Base-by-base conservation (phyloP, 75 land plant species). In the Cupressus sempervirens region DNA sequence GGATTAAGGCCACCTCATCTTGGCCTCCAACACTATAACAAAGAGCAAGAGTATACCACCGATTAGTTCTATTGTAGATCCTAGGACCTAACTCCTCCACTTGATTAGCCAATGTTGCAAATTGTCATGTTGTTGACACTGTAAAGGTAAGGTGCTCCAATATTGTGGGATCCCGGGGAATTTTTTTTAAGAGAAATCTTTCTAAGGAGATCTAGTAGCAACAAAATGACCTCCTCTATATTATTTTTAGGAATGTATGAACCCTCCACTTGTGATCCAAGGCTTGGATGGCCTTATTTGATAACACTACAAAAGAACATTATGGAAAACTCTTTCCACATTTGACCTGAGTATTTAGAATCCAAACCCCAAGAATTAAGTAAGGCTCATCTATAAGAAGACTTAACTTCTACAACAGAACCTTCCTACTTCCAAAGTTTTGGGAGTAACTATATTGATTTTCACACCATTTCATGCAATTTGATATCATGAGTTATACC, bases 71-170 rank as follows among this genome's bases (percentile, higher is more conserved):
- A 3, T 85, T 86, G 29, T 90, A 56, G 11, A 89, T 84, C 32
- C 95, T 90, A 35, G 99, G 99, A 75, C 91, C 87, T 16, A 97
- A 84, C 48, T 92, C 93, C 83, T 97, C 99, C 46, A 93, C 81
- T 72, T 93, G 94, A 79, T 85, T 87, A 16, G 99, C 94, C n/a
- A 97, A 83, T 10, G 89, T 72, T 30, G n/a, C 84, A 58, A 88
- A 70, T 54, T 90, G 91, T 16, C 98, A 94, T 29, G 91, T 84
- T 4, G 91, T 84, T 30, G 99, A 92, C 29, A 97, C 67, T 43
- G 96, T 98, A 89, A 90, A 97, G 48, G 90, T 85, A 38, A 97
- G 93, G 77, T 97, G 98, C 45, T 97, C 94, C 2, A 95, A 76
- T 40, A 97, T 86, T 38, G 93, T 90, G 30, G 91, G 86, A 82